Evolutionary conservation across 202 grass and related monocot species (phyloP).

Genomic region (Schoenoplectus triqueter): DNA sequence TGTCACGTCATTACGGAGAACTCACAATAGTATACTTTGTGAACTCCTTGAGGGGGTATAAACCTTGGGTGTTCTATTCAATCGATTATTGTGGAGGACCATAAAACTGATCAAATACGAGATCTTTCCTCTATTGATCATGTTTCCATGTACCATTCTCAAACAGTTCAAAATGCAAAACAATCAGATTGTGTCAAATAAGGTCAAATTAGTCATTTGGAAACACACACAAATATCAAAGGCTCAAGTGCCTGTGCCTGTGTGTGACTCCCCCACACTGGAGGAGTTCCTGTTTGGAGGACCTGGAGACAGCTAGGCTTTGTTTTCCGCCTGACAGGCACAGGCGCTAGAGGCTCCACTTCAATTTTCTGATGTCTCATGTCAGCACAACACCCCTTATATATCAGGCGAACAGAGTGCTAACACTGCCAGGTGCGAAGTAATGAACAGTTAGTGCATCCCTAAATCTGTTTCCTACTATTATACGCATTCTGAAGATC

Average conservation of each 20-base stretch:
- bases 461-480: not conserved
- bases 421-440: not conserved
- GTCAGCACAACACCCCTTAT: not conserved
- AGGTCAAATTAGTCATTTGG: not conserved
- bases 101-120: not conserved
- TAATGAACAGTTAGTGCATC: constrained; percentile 1
- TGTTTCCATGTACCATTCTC: not conserved
- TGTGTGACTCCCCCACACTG: too few relatives aligned
- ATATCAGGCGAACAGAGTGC: not conserved
- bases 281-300: too few relatives aligned
- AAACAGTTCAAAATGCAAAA: not conserved
- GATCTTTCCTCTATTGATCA: not conserved
- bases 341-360: too few relatives aligned
- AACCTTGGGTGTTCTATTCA: not conserved
- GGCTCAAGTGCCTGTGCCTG: too few relatives aligned
- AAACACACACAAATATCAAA: not conserved
- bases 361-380: not conserved
- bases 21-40: not conserved
- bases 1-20: not conserved
- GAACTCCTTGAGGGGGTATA: not conserved
- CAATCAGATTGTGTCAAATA: not conserved
- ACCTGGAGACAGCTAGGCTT: too few relatives aligned
- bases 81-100: not conserved
- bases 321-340: too few relatives aligned
- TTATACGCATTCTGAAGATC: not conserved